A percentile compares a stretch with the other conserved stretches of the same genome.
phyloP scores from a whole-genome alignment of 2,329 filamentous ascomycete genomes.

The Arthrinium puccinioides region DNA sequence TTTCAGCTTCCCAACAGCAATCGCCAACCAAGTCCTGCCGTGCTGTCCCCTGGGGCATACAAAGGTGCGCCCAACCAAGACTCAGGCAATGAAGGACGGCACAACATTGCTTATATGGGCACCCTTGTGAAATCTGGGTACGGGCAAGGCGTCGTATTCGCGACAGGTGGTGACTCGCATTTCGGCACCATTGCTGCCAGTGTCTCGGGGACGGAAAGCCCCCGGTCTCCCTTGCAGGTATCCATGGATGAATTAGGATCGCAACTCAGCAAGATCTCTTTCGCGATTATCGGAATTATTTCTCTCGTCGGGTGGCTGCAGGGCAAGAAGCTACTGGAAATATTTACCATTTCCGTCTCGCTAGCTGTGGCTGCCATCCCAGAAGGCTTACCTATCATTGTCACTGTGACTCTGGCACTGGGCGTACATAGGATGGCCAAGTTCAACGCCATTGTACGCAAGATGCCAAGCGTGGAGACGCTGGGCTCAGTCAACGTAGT shows the following conservation, averaged over 20 bases:
- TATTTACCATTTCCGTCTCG: constrained; percentile 96
- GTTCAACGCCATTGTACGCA: constrained; percentile 88
- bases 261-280: constrained; percentile 94
- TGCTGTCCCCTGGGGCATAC: constrained; percentile 45
- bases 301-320: constrained; percentile 85
- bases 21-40: constrained; percentile 29
- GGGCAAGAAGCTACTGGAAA: constrained; percentile 82
- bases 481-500: constrained; percentile 99
- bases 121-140: constrained; percentile 92
- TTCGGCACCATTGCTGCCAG: constrained; percentile 96
- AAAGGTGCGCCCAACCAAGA: constrained; percentile 55
- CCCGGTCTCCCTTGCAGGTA: constrained; percentile 84
- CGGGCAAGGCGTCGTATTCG: constrained; percentile 94
- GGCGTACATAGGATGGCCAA: constrained; percentile 96
- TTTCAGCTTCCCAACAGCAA: constrained; percentile 21
- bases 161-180: constrained; percentile 86
- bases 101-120: constrained; percentile 97
- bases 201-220: constrained; percentile 89
- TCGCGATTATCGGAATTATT: constrained; percentile 88
- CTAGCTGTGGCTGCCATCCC: constrained; percentile 90
- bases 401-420: constrained; percentile 90
- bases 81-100: constrained; percentile 63
- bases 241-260: constrained; percentile 98
- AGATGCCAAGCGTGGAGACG: constrained; percentile 94
- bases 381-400: constrained; percentile 94